Conservation (phyloP, 805 yeast species). For the Citeromyces nyonsensis region DNA sequence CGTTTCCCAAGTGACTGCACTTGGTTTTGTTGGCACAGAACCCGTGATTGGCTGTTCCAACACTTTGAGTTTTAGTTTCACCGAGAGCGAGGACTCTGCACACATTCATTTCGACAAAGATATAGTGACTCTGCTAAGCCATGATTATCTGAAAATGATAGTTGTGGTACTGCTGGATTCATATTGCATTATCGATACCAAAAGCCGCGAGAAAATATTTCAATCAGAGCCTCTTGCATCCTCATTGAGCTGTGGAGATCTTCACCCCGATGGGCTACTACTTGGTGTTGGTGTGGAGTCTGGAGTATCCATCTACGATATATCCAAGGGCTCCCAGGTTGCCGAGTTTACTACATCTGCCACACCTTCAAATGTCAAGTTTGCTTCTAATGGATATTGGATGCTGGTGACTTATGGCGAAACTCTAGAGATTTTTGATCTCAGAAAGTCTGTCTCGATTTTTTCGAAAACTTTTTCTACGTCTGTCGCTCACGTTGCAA, state of each 20-base stretch:
- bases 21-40: too few species aligned
- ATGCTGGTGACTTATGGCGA: slow-evolving; percentile 15
- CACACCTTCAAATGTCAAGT: slow-evolving; percentile 19
- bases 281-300: slow-evolving; percentile 16
- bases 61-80: too few species aligned
- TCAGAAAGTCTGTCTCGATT: slow-evolving; percentile 6
- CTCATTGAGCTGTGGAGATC: neutral
- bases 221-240: too few species aligned
- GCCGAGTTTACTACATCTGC: slow-evolving; percentile 13
- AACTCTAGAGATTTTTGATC: slow-evolving; percentile 7
- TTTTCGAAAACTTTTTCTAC: too few species aligned
- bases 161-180: neutral
- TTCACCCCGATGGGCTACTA: slow-evolving; percentile 21
- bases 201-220: slow-evolving; percentile 7
- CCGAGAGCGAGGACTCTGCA: too few species aligned
- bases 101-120: too few species aligned
- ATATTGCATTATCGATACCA: slow-evolving; percentile 3
- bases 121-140: neutral
- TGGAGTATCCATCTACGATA: slow-evolving; percentile 21
- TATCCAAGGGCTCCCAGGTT: slow-evolving; percentile 19
- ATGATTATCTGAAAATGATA: neutral
- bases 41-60: too few species aligned
- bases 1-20: too few species aligned
- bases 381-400: slow-evolving; percentile 57
- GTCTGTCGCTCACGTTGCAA: neutral